Percentiles rank a stretch among this genome's conserved stretches.
These are phyloP conservation scores for Corylus heterophylla DNA, from an alignment of 306 rosid genomes.

Conservation along the genomic window DNA sequence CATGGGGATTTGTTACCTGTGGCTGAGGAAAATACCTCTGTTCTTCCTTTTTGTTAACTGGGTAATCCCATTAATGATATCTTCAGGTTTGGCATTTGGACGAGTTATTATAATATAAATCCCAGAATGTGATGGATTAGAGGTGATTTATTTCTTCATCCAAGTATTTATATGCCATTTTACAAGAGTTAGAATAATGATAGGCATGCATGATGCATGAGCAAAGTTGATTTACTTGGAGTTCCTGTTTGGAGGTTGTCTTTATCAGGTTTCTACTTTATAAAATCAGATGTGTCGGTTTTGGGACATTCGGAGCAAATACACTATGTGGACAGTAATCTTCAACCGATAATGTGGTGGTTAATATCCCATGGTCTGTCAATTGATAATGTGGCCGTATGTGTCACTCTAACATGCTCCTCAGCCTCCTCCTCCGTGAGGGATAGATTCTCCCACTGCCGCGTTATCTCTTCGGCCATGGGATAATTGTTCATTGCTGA, in stretches of 20 bases:
- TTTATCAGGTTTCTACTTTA: background rate
- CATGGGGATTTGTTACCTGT: no score
- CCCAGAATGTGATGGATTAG: background rate
- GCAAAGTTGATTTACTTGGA: constrained; percentile 5
- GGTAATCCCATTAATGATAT: background rate
- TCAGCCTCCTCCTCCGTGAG: no score
- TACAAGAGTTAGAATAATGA: background rate
- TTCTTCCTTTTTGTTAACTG: no score
- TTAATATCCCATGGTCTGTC: background rate
- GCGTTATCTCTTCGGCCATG: no score
- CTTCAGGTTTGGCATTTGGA: background rate
- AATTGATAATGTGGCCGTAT: background rate
- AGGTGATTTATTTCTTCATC: background rate
- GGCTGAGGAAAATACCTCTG: no score
- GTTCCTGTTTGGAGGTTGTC: background rate
- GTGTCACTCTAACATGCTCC: no score
- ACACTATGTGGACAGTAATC: background rate
- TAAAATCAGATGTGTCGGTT: background rate
- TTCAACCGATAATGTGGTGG: background rate
- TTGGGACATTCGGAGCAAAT: background rate
- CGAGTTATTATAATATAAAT: background rate
- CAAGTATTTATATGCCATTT: background rate
- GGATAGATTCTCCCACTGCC: no score
- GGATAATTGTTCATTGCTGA: no score
- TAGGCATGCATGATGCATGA: background rate